phyloP scores from a whole-genome alignment of 2,329 filamentous ascomycete genomes.

The Xylaria hypoxylon region DNA sequence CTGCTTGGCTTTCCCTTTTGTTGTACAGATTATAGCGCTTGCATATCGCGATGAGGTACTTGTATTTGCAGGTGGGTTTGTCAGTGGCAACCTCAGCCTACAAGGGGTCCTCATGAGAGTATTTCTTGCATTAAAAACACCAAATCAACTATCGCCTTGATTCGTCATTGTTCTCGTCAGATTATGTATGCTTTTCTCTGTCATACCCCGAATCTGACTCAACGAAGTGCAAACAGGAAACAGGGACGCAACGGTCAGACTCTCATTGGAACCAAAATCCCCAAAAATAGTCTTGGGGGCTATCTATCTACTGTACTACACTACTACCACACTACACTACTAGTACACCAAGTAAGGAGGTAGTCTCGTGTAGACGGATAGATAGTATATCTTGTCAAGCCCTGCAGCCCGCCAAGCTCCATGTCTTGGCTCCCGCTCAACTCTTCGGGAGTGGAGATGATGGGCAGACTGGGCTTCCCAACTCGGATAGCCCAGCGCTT shows the following conservation, averaged over 20 bases:
- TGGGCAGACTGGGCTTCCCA: slow-evolving; percentile 35
- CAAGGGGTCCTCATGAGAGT: slow-evolving; percentile 1
- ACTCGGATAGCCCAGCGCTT: slow-evolving; percentile 42
- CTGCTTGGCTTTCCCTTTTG: slow-evolving; percentile 13
- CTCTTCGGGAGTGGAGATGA: slow-evolving; percentile 31
- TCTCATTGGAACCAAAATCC: slow-evolving; percentile 5
- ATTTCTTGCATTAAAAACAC: slow-evolving; percentile 12
- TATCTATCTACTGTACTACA: neutral
- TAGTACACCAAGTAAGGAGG: too few relatives aligned
- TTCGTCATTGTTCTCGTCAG: slow-evolving; percentile 14
- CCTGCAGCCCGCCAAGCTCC: slow-evolving; percentile 16
- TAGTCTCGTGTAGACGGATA: too few relatives aligned
- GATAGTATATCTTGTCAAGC: neutral
- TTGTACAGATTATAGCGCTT: slow-evolving; percentile 6
- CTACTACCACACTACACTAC: too few relatives aligned
- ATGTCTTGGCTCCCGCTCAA: slow-evolving; percentile 28
- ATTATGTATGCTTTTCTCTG: slow-evolving; percentile 4
- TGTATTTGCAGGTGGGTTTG: slow-evolving; percentile 3
- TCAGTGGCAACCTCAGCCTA: neutral
- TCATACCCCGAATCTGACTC: slow-evolving; percentile 9
- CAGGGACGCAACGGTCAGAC: slow-evolving; percentile 6
- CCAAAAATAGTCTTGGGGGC: slow-evolving; percentile 22
- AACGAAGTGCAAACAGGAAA: slow-evolving; percentile 1
- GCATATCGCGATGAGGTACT: neutral
- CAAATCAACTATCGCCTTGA: neutral